Evolutionary conservation across 169 alveolate genomes (phyloP).

Genomic region (Plasmodium reichenowi): DNA sequence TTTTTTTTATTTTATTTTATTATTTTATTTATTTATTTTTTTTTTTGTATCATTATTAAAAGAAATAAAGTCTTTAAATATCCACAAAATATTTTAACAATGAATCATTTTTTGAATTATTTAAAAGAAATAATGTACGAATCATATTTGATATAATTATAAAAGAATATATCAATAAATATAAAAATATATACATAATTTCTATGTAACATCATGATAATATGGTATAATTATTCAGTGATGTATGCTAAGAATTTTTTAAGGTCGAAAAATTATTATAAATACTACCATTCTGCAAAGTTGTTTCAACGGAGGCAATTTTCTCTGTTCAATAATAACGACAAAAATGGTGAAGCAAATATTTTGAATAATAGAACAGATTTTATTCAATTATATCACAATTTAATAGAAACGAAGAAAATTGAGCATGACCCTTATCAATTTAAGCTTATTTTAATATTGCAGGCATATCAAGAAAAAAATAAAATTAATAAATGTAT

Average conservation of each 20-base stretch:
- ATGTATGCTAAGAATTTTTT: conserved; percentile 12
- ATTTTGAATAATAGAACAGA: background rate
- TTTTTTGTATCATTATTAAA: too few species aligned
- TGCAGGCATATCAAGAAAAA: conserved; percentile 29
- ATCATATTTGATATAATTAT: too few species aligned
- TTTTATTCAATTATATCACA: conserved; percentile 42
- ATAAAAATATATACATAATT: too few species aligned
- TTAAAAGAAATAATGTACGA: too few species aligned
- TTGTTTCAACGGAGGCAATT: conserved; percentile 41
- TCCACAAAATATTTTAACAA: too few species aligned
- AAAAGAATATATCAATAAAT: too few species aligned
- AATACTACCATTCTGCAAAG: background rate
- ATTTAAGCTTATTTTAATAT: conserved; percentile 36
- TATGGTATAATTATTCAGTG: background rate
- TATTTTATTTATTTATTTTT: too few species aligned
- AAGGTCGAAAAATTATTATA: conserved; percentile 20
- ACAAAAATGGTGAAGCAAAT: background rate
- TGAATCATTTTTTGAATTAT: too few species aligned
- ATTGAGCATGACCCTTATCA: conserved; percentile 64
- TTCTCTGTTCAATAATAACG: conserved; percentile 26
- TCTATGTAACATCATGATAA: too few species aligned
- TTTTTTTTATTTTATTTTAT: too few species aligned
- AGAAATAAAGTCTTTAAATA: too few species aligned
- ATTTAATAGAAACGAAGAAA: conserved; percentile 51
- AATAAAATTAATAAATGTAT: background rate